Percentiles rank a stretch among this genome's conserved stretches.
phyloP scores from a whole-genome alignment of 2,329 filamentous ascomycete genomes.

The Pestalotiopsis fici region DNA sequence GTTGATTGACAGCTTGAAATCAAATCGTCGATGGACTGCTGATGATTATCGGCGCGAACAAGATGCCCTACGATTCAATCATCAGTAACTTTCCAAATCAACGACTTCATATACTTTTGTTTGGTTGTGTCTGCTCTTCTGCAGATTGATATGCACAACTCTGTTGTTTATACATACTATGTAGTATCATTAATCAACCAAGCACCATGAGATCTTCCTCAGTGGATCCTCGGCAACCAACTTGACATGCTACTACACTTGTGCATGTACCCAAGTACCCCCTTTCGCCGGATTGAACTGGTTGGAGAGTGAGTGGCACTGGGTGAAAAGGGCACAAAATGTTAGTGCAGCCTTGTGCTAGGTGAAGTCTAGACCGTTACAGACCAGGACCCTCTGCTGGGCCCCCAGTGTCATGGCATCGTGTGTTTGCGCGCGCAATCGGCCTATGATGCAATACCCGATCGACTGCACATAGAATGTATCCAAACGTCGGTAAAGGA shows the following conservation, averaged over 20 bases:
- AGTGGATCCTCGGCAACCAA: not conserved
- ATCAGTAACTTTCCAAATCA: too few species aligned
- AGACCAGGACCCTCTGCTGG: not conserved
- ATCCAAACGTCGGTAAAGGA: not conserved
- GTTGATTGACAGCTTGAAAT: not conserved
- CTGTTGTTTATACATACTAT: not conserved
- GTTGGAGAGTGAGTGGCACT: not conserved
- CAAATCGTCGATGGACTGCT: too few species aligned
- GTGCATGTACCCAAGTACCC: too few species aligned
- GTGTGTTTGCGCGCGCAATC: not conserved
- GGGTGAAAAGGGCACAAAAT: not conserved
- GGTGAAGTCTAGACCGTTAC: not conserved
- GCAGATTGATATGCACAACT: not conserved
- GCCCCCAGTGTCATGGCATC: not conserved
- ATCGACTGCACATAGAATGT: not conserved
- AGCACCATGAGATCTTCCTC: not conserved
- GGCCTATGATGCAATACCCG: not conserved
- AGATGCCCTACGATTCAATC: too few species aligned
- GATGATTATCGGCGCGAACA: too few species aligned
- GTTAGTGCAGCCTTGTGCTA: conserved; percentile 6
- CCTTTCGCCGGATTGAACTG: not conserved
- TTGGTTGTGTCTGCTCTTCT: too few species aligned
- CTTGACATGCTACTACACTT: too few species aligned
- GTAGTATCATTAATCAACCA: not conserved
- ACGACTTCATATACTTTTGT: too few species aligned